Evolutionary conservation across 1,284 basidiomycete genomes (phyloP).

Genomic region (Mrakiaceae sp.): DNA sequence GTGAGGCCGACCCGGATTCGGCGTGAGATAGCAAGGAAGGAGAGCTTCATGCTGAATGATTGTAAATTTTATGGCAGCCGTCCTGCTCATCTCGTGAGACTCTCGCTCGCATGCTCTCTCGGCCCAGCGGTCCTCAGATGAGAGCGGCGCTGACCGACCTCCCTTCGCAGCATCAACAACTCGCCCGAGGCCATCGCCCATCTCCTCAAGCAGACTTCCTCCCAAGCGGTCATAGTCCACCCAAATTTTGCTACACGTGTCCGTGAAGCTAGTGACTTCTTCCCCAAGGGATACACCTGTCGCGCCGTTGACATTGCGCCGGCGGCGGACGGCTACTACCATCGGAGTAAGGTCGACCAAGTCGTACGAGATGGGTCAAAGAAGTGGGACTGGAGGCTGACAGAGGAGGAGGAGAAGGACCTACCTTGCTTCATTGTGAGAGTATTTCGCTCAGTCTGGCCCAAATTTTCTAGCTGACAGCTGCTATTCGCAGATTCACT

Average conservation of each 20-base stretch:
- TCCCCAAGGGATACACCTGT: conserved; percentile 24
- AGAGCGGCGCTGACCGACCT: neutral
- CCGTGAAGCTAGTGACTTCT: conserved; percentile 28
- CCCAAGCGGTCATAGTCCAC: conserved; percentile 42
- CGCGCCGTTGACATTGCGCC: neutral
- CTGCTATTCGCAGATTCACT: conserved; percentile 38
- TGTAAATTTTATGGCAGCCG: neutral
- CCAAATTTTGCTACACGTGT: conserved; percentile 35
- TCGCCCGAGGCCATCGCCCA: conserved; percentile 47
- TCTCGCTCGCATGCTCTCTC: neutral
- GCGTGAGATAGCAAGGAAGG: too few relatives aligned
- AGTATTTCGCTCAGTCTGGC: neutral
- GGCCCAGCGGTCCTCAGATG: neutral
- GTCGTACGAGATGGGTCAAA: neutral
- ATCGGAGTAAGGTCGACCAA: neutral
- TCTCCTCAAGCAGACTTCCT: conserved; percentile 41
- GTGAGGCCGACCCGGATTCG: neutral
- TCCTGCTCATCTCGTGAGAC: too few relatives aligned
- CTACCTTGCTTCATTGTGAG: conserved; percentile 40
- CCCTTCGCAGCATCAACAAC: conserved; percentile 38
- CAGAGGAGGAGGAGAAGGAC: conserved; percentile 38
- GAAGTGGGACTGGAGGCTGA: conserved; percentile 25
- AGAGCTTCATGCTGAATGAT: too few relatives aligned
- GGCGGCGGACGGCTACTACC: neutral
- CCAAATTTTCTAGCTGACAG: too few relatives aligned